Conservation (phyloP, 1,284 basidiomycete genomes). For the Golubevia pallescens region DNA sequence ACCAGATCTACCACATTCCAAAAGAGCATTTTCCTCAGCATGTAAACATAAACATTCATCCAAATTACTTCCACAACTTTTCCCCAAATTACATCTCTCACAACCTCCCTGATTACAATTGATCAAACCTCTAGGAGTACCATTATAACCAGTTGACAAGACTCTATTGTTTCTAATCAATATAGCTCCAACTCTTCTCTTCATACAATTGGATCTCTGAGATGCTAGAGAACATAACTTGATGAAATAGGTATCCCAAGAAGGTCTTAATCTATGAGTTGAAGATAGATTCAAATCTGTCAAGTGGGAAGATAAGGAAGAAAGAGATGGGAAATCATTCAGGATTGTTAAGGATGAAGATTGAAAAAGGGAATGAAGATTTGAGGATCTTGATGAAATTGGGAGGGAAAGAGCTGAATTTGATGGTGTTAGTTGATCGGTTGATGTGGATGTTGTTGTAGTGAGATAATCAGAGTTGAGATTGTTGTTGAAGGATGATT, state of each 20-base stretch:
- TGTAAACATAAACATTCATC: slow-evolving; percentile 93
- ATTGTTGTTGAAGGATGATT: too few relatives aligned
- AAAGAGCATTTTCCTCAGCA: slow-evolving; percentile 95
- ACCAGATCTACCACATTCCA: slow-evolving; percentile 81
- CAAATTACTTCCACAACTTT: slow-evolving; percentile 68
- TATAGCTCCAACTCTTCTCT: slow-evolving; percentile 90
- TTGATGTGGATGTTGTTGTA: too few relatives aligned
- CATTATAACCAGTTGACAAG: slow-evolving; percentile 97
- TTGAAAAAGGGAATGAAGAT: too few relatives aligned
- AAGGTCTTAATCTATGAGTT: too few relatives aligned
- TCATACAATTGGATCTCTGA: slow-evolving; percentile 73
- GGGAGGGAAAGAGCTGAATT: too few relatives aligned
- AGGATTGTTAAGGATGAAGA: too few relatives aligned
- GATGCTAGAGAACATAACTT: slow-evolving; percentile 57
- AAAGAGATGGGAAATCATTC: too few relatives aligned
- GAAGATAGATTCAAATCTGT: too few relatives aligned
- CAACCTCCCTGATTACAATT: slow-evolving; percentile 65
- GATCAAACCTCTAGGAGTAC: slow-evolving; percentile 83
- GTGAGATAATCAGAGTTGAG: too few relatives aligned
- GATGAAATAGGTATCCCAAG: slow-evolving; percentile 63
- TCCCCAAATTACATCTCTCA: slow-evolving; percentile 50
- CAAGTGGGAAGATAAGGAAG: too few relatives aligned
- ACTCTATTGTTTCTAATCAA: slow-evolving; percentile 83
- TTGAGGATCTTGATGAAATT: too few relatives aligned
- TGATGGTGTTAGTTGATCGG: too few relatives aligned